A percentile compares a stretch with the other conserved stretches of the same genome.
These are phyloP conservation scores for Calonectria pseudoreteaudii DNA, from an alignment of 2,329 filamentous ascomycete species.

Conservation along the genomic window DNA sequence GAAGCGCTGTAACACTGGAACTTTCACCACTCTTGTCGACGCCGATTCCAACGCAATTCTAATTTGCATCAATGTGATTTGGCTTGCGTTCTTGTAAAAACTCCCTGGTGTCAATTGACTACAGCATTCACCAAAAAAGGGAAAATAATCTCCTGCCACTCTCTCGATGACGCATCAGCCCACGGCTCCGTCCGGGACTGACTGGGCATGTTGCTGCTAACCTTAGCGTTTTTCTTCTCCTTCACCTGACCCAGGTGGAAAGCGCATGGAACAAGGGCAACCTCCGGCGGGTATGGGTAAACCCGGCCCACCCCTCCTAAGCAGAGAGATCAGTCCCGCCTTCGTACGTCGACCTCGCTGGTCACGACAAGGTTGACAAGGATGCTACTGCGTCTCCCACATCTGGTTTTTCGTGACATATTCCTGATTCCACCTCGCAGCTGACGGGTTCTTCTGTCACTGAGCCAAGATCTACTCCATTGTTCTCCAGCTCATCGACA, in stretches of 20 bases:
- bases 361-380: background rate
- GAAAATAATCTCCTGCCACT: background rate
- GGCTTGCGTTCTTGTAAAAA: background rate
- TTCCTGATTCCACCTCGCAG: background rate
- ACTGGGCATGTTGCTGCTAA: constrained; percentile 1
- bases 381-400: background rate
- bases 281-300: constrained; percentile 10
- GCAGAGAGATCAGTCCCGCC: constrained; percentile 7
- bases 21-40: background rate
- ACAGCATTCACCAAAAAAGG: background rate
- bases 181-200: constrained; percentile 1
- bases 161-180: constrained; percentile 9
- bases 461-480: background rate
- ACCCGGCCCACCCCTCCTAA: constrained; percentile 4
- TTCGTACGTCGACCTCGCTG: constrained; percentile 4
- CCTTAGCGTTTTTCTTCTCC: constrained; percentile 7
- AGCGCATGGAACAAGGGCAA: constrained; percentile 25
- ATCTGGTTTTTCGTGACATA: background rate
- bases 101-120: background rate
- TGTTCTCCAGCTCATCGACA: background rate
- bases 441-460: background rate
- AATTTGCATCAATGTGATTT: background rate
- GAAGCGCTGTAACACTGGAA: constrained; percentile 2
- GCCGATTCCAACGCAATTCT: background rate
- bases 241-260: constrained; percentile 20